Base-by-base conservation (phyloP, 805 yeast genomes). In the Saturnispora silvae region DNA sequence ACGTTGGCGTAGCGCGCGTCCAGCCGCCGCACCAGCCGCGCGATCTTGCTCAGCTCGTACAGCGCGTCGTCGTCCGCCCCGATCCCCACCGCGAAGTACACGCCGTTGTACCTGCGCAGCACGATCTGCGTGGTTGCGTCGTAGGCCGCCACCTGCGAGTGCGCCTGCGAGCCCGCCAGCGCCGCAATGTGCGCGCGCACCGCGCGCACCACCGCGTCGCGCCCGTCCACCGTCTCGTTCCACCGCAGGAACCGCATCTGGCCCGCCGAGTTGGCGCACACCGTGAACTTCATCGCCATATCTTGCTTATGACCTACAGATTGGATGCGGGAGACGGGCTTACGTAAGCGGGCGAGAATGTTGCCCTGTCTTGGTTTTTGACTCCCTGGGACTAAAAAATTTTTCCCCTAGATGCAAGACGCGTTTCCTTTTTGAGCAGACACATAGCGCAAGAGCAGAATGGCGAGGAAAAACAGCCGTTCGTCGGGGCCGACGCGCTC, bases 91-190 rank as follows among this genome's bases (percentile, higher is more conserved):
- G 86, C 75, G 54, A 92, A 86, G 56, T 77, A 89, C 10, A 89
- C 61, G 5, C 97, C 97, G 3, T 96, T 96, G 53, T 89, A 89
- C 40, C 96, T 63, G 45, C 94, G 65, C 54, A 87, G 87, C 1
- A 89, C 86, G 35, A 92, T 62, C n/a, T n/a, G n/a, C 52, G 81
- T 82, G 18, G 67, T 62, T 14, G 75, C 72, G 45, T 75, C 52
- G 57, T 48, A 4, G 54, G 55, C 37, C 17, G 26, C 10, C 23
- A 17, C 11, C 19, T 10, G 8, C 28, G 19, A 27, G 15, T 27
- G 25, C 15, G 5, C 20, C 16, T 5, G 20, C 15, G 11, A 26
- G 17, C 20, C 16, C 5, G 8, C 17, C 9, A 16, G 18, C 8
- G 31, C 14, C 23, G 28, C 25, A 10, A 26, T 19, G 4, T 10